Percentiles rank a stretch among this genome's conserved stretches.
Conservation (phyloP, 1,284 basidiomycete genomes). For the Golubevia pallescens region DNA sequence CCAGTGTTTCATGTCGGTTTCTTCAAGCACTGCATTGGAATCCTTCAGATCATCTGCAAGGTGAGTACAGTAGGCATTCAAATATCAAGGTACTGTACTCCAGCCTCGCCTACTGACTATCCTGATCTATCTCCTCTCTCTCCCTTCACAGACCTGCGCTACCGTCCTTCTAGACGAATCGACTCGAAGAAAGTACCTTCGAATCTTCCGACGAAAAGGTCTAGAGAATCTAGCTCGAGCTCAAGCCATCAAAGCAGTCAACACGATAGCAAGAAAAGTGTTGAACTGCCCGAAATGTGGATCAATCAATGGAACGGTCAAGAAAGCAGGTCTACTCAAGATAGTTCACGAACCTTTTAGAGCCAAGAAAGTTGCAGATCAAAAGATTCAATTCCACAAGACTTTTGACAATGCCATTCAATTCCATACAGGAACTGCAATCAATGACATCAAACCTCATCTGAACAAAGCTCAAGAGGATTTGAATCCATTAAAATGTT, state of each 20-base stretch:
- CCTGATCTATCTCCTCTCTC: background rate
- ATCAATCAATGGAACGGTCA: slow-evolving; percentile 91
- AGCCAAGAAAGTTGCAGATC: slow-evolving; percentile 88
- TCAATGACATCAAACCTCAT: slow-evolving; percentile 84
- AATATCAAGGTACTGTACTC: background rate
- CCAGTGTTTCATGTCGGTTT: slow-evolving; percentile 97
- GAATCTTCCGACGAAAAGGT: slow-evolving; percentile 84
- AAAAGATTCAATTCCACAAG: slow-evolving; percentile 85
- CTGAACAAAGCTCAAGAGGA: slow-evolving; percentile 92
- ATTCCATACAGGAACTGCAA: slow-evolving; percentile 66
- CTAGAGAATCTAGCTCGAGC: slow-evolving; percentile 94
- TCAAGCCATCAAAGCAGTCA: slow-evolving; percentile 84
- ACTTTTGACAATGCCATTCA: slow-evolving; percentile 83
- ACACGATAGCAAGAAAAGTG: slow-evolving; percentile 84
- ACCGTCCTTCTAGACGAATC: slow-evolving; percentile 88
- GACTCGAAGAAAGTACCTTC: slow-evolving; percentile 82
- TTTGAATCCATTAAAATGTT: slow-evolving; percentile 88
- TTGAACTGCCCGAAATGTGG: slow-evolving; percentile 92
- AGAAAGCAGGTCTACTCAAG: slow-evolving; percentile 91
- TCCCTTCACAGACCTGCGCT: slow-evolving; percentile 78
- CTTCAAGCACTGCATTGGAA: slow-evolving; percentile 91
- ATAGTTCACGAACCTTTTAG: slow-evolving; percentile 98
- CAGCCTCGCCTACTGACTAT: no score
- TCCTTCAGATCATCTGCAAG: slow-evolving; percentile 77
- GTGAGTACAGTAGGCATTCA: background rate